A percentile compares a stretch with the other conserved stretches of the same genome.
Evolutionary conservation across 2,329 filamentous ascomycete genomes (phyloP).

Genomic region (Aspergillus arachidicola): DNA sequence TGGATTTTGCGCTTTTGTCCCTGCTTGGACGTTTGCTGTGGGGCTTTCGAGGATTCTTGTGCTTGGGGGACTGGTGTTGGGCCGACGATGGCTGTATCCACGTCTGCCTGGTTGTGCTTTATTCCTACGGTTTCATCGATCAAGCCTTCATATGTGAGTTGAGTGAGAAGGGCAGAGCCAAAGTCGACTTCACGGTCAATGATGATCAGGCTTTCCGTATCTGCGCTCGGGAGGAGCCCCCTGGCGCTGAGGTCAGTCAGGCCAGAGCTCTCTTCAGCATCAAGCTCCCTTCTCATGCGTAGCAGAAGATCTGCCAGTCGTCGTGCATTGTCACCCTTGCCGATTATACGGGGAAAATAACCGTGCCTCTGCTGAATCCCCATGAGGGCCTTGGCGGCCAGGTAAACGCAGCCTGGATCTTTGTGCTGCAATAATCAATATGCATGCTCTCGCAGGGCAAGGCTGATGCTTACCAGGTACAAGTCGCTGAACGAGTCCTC

Average conservation of each 20-base stretch:
- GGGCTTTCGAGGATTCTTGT: conserved; percentile 57
- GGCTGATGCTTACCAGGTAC: conserved; percentile 63
- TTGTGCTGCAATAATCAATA: conserved; percentile 59
- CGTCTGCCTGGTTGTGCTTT: conserved; percentile 86
- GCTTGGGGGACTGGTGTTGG: conserved; percentile 59
- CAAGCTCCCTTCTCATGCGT: conserved; percentile 89
- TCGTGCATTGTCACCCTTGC: conserved; percentile 93
- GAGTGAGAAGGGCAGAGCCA: conserved; percentile 86
- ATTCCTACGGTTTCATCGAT: conserved; percentile 94
- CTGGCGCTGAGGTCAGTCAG: conserved; percentile 56
- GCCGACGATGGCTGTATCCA: conserved; percentile 87
- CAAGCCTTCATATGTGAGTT: conserved; percentile 93
- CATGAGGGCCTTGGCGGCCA: conserved; percentile 91
- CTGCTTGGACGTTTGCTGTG: conserved; percentile 54
- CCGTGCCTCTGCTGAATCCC: conserved; percentile 88
- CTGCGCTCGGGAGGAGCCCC: conserved; percentile 80
- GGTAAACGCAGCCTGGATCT: conserved; percentile 86
- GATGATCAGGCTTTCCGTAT: conserved; percentile 87
- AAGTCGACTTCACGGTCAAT: conserved; percentile 96
- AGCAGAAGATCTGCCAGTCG: conserved; percentile 82
- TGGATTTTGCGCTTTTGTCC: conserved; percentile 83
- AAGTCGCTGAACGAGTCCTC: conserved; percentile 85
- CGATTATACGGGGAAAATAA: conserved; percentile 89
- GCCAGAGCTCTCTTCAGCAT: conserved; percentile 72
- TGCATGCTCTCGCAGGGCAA: not conserved